Evolutionary conservation across 768 basidiomycete genomes (phyloP), one percentile per base, ranked within the genome.

Genomic region (Vishniacozyma victoriae): DNA sequence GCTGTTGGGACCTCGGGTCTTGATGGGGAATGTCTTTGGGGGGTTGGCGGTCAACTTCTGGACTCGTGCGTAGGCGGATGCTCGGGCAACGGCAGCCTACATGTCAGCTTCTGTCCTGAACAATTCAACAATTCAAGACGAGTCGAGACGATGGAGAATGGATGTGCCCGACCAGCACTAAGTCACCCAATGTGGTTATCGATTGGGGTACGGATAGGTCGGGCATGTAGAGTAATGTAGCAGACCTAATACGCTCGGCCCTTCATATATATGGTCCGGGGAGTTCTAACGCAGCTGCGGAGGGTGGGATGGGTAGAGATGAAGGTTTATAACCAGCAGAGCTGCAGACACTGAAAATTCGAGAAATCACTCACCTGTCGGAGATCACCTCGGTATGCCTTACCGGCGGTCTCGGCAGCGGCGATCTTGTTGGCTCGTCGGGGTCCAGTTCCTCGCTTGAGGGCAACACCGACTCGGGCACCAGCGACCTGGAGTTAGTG

Each of bases 371-470:
- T 69, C 54, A 72, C 70, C 25, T 55, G 38, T 45, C 70, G 62
- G 57, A 72, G 66, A 55, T 72, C 70, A 48, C 66, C 53, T 44
- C 70, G 66, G 70, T 72, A 72, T 12, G 65, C 64, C 57, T 67
- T 67, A 27, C 62, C 64, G 44, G 70, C 68, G 48, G 68, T 67
- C 53, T 68, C 66, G 41, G 57, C 66, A 50, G 70, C 66, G 42
- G 67, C 64, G 59, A 69, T 70, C 62, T 70, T 70, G 59, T 67
- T 67, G 38, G 65, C 64, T 52, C 64, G 58, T 55, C 70, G 58
- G 31, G 64, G 43, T 43, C 57, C 58, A 51, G 67, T 69, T 16
- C 52, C 52, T 39, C 59, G 57, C 35, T 57, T 51, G 52, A 69
- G 60, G 46, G 52, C 57, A 39, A 60, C 58, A 61, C 53, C 52